Base-by-base conservation (phyloP, 768 basidiomycete genomes). In the Sistotremastrum suecicum region DNA sequence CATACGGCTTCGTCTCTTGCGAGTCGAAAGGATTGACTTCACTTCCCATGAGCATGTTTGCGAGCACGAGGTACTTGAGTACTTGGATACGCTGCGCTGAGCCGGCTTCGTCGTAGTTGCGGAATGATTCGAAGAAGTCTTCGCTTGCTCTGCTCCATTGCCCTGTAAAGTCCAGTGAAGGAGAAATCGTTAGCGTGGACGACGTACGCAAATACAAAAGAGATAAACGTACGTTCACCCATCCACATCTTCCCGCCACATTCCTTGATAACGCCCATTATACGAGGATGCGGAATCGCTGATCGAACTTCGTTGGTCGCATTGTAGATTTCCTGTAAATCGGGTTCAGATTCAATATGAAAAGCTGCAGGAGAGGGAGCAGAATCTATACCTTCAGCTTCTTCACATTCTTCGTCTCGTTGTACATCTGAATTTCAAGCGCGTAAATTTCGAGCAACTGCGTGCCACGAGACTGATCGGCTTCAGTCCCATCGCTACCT, bases 191-290 rank as follows among this genome's bases (percentile, higher is more conserved):
- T 11, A 37, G 31, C 41, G 37, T 11, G 30, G 31, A 40, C 9
- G 3, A 28, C 20, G 20, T 20, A 20, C 20, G 20, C 20, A 20
- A 20, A 20, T 20, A 20, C 20, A 5, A 12, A 5, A 28, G 41
- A 12, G 4, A 32, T 41, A 11, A 28, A 55, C 80, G 56, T 62
- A 83, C 94, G 85, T 71, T 98, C 95, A 48, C 88, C 90, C 95
- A 99, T 98, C 92, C 95, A 98, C 95, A 99, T 99, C 66, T 99
- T 99, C 2, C 95, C 95, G 10, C 95, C 95, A 53, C 94, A 98
- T 63, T 99, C 95, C 58, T 92, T 88, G 66, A 99, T 98, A 43
- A 98, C 89, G 38, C 94, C 95, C 84, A 97, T 92, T 57, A 98
- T 97, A 32, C 90, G 76, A 7, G 95, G 95, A 66, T 98, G 95